Base-by-base conservation (phyloP, 148 eudicot species). In the Diospyros lotus region DNA sequence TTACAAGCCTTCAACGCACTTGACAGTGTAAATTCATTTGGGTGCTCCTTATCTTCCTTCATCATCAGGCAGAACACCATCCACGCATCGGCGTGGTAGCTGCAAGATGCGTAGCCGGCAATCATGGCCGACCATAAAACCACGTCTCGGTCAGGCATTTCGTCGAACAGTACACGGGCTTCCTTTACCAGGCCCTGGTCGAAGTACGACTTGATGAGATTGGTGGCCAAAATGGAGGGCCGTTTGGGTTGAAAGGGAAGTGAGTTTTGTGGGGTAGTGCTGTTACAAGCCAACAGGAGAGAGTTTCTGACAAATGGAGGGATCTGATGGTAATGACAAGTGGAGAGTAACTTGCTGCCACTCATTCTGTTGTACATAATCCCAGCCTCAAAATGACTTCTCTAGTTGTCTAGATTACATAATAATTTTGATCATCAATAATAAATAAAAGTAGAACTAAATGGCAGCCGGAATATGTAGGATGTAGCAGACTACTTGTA, bases 51-150 rank as follows among this genome's bases (percentile, higher is more conserved):
- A 56, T 79, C 81, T 62, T 77, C 86, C 41, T 81, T 90, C 83
- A 86, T 69, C 98, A 94, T 94, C 60, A 85, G 86, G 58, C 48
- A 45, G 72, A 92, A 94, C 80, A 79, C 61, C 40, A 52, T 46
- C 96, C 92, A 94, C 7, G 97, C 92, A 18, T 72, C 41, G 0
- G 40, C 64, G 51, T 89, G 71, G n/a, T 74, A 46, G 41, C 84
- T 79, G 77, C 93, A 86, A 4, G 87, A 85, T 2, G 92, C 73
- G 68, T 90, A 92, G 13, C 96, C 98, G 52, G 87, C 74, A 45
- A 94, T 90, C 97, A 94, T 87, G 80, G 93, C 83, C 1, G 98
- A 89, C 98, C 98, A 94, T 2, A 89, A 79, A 67, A 94, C 93
- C 58, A 90, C 91, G 64, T 94, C 98, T 89, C 91, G 79, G 5